Conservation (phyloP, 306 rosid species). For the Fragaria vesca region DNA sequence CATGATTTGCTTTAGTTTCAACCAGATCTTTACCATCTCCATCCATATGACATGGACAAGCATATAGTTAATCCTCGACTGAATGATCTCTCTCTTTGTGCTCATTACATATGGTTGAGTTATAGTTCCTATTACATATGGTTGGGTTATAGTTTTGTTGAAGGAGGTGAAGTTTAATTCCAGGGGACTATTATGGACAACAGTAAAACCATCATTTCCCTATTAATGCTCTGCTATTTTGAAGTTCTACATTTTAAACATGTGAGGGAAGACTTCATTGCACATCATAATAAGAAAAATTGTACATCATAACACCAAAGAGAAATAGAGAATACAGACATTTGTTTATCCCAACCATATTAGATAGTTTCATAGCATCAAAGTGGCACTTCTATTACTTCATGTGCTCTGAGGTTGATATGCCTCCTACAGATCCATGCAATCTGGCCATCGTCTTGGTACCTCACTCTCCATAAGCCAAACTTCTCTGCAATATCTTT, state of each 20-base stretch:
- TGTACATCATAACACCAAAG: neutral
- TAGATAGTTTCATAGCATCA: constrained; percentile 32
- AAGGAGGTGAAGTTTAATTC: neutral
- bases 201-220: neutral
- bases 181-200: neutral
- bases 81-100: neutral
- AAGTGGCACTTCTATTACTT: constrained; percentile 79
- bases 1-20: constrained; percentile 24
- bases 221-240: neutral
- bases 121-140: neutral
- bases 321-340: neutral
- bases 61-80: neutral
- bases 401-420: constrained; percentile 71
- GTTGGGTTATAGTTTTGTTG: neutral
- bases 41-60: constrained; percentile 9
- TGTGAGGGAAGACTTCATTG: neutral
- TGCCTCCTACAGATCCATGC: constrained; percentile 96
- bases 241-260: constrained; percentile 5
- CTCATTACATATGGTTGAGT: neutral
- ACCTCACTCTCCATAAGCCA: constrained; percentile 88
- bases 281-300: neutral
- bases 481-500: constrained; percentile 94
- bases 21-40: constrained; percentile 17
- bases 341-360: neutral
- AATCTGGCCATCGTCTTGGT: constrained; percentile 75